These are phyloP conservation scores for Pseudocercospora macadamiae DNA, from an alignment of 2,329 filamentous ascomycete species.

Conservation along the genomic window DNA sequence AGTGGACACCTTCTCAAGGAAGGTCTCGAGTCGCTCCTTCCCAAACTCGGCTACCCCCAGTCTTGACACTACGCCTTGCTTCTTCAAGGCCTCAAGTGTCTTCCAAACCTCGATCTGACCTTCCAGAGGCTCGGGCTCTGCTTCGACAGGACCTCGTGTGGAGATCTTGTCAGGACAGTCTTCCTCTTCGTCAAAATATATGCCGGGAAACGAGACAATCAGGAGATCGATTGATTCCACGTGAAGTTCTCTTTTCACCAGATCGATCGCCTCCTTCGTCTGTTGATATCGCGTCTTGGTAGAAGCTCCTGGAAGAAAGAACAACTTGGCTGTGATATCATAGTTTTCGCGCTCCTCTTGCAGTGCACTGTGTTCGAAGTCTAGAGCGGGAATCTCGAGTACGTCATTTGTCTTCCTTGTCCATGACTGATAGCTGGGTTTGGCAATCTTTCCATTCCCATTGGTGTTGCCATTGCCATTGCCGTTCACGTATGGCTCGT, in stretches of 20 bases:
- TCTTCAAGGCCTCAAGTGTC: slow-evolving; percentile 72
- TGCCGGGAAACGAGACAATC: slow-evolving; percentile 88
- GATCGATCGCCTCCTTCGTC: slow-evolving; percentile 73
- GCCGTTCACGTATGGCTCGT: slow-evolving; percentile 9
- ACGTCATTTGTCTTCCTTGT: slow-evolving; percentile 65
- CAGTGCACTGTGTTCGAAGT: slow-evolving; percentile 71
- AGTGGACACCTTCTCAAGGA: slow-evolving; percentile 71
- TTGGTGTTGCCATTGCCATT: slow-evolving; percentile 27
- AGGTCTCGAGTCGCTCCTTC: slow-evolving; percentile 75
- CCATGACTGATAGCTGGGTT: slow-evolving; percentile 61
- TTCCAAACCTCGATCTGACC: slow-evolving; percentile 69
- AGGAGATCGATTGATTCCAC: slow-evolving; percentile 79
- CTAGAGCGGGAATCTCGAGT: slow-evolving; percentile 68
- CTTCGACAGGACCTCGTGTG: slow-evolving; percentile 41
- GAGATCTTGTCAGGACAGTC: slow-evolving; percentile 65
- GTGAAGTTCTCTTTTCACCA: slow-evolving; percentile 79
- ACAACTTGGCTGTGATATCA: slow-evolving; percentile 93
- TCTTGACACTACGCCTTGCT: slow-evolving; percentile 69
- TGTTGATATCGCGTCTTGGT: slow-evolving; percentile 62
- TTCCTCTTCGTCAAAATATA: slow-evolving; percentile 91
- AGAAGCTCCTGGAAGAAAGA: slow-evolving; percentile 72
- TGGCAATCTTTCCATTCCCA: slow-evolving; percentile 16
- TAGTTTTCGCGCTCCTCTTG: slow-evolving; percentile 82
- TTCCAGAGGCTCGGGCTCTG: slow-evolving; percentile 61
- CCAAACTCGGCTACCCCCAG: slow-evolving; percentile 93